These are phyloP conservation scores for Zostera marina DNA, from an alignment of 116 monocot genomes.

Conservation along the genomic window DNA sequence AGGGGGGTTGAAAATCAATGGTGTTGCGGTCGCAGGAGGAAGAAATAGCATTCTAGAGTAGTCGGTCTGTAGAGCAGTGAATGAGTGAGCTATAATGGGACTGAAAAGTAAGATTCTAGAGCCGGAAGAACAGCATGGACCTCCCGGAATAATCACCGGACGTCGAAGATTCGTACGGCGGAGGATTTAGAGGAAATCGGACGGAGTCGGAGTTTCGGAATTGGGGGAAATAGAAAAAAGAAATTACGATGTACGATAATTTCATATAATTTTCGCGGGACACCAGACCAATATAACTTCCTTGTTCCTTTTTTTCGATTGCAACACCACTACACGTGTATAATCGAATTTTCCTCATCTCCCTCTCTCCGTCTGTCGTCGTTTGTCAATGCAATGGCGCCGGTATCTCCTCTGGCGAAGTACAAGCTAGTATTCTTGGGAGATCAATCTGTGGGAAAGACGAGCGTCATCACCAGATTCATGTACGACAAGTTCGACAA, in stretches of 20 bases:
- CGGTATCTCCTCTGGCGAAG: constrained; percentile 42
- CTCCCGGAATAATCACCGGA: not conserved
- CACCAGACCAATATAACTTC: too few species aligned
- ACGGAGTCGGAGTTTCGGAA: too few species aligned
- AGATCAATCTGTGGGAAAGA: constrained; percentile 54
- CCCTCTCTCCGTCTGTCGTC: not conserved
- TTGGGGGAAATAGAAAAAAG: too few species aligned
- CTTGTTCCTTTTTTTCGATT: not conserved
- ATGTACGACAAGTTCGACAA: constrained; percentile 70
- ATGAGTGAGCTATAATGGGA: not conserved
- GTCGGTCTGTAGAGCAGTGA: too few species aligned
- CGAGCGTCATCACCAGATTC: constrained; percentile 58
- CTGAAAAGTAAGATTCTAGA: not conserved
- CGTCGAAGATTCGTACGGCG: too few species aligned
- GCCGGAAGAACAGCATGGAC: not conserved
- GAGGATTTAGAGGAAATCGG: too few species aligned
- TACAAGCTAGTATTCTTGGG: constrained; percentile 57
- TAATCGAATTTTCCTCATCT: not conserved
- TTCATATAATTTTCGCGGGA: too few species aligned
- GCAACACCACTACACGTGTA: not conserved
- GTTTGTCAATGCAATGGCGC: constrained; percentile 16
- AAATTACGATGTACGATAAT: too few species aligned
- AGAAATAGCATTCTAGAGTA: too few species aligned
- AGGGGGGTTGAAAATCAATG: too few species aligned
- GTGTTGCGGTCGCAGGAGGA: not conserved